Base-by-base conservation (phyloP, 768 basidiomycete genomes). In the Hericium alpestre region DNA sequence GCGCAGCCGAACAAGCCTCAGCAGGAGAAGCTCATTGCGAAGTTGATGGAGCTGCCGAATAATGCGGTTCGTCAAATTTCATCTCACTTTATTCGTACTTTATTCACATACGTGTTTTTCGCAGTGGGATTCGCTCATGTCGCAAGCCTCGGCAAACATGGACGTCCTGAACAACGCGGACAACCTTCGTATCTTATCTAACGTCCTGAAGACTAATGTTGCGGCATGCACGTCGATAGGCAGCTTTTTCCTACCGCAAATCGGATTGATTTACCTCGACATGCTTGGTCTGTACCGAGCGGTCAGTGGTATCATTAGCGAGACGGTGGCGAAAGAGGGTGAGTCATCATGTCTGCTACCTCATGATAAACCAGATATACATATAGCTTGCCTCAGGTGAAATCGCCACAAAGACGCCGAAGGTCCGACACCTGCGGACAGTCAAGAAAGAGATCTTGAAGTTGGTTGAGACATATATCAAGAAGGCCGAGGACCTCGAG, bases 391-490 rank as follows among this genome's bases (percentile, higher is more conserved):
- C 12, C 20, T 51, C 61, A 94, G 92, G 93, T 37, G 71, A 84
- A 41, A 84, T 97, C 67, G 93, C 93, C 4, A 97, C 95, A 15
- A 94, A 94, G 73, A 98, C 94, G 2, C 94, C 95, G 9, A 96
- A 96, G 77, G 83, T 98, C 63, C 84, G 96, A 58, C 86, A 91
- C 60, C 74, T 98, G 54, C 79, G 96, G 59, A 97, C 95, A 3
- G 94, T 99, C 64, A 98, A 98, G 76, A 98, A 98, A 74, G 96
- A 99, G 70, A 92, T 98, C 49, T 72, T 99, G 62, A 94, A 93
- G 74, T 73, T 97, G 54, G 94, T 98, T 81, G 96, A 99, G 71
- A 96, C 91, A 0, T 98, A 97, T 70, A 87, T 98, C 71, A 90
- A 86, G 73, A 94, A 93, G 72, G 93, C 96, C 11, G 96, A 97